Conservation (phyloP, 2,329 filamentous ascomycete genomes). For the Exserohilum rostratum region DNA sequence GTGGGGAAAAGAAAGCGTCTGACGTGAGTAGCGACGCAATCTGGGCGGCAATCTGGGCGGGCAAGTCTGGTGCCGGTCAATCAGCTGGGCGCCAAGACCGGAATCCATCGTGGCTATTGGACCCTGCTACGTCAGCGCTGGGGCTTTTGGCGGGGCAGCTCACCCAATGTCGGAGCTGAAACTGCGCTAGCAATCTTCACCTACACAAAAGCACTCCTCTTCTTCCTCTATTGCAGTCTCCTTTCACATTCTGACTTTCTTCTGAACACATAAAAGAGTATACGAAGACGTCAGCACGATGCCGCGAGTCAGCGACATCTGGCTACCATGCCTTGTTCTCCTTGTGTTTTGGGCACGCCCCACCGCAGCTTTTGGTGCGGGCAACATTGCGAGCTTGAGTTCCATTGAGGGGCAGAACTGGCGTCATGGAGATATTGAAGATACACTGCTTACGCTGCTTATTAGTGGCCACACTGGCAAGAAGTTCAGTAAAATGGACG, state of each 20-base stretch:
- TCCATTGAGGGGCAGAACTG: conserved; percentile 84
- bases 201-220: background rate
- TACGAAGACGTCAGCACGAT: conserved; percentile 22
- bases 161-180: conserved; percentile 5
- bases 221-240: background rate
- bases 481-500: conserved; percentile 86
- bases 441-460: conserved; percentile 77
- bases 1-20: background rate
- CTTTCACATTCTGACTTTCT: background rate
- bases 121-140: conserved; percentile 7
- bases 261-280: conserved; percentile 1
- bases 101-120: background rate
- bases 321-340: conserved; percentile 51
- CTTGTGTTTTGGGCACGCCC: conserved; percentile 72
- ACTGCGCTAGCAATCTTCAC: conserved; percentile 7
- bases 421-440: conserved; percentile 78
- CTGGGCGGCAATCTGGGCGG: background rate
- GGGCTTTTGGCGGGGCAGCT: conserved; percentile 11
- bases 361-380: conserved; percentile 80
- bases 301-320: conserved; percentile 42
- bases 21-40: background rate
- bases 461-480: conserved; percentile 70
- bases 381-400: conserved; percentile 83
- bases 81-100: background rate
- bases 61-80: background rate